These are phyloP conservation scores for Pyrrhoderma lamaoense DNA, from an alignment of 1,284 basidiomycete species.

Conservation along the genomic window DNA sequence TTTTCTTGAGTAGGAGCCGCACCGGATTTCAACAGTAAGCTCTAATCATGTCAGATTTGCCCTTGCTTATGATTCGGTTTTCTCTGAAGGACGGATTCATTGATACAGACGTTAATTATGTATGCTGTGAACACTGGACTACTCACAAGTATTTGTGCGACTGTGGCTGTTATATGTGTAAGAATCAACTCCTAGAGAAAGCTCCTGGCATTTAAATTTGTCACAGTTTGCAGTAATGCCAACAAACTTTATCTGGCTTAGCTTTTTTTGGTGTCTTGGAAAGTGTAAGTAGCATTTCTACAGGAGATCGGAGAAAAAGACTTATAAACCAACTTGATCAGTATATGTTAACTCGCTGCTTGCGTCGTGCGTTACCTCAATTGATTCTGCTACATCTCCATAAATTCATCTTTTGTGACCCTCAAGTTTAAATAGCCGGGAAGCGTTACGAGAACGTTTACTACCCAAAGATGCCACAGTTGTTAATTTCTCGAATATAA, in stretches of 20 bases:
- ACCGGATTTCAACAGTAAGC: constrained; percentile 27
- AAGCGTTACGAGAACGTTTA: constrained; percentile 7
- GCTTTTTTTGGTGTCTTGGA: constrained; percentile 30
- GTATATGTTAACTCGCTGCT: constrained; percentile 17
- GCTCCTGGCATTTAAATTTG: background rate
- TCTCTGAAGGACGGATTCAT: constrained; percentile 25
- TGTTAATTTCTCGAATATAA: constrained; percentile 7
- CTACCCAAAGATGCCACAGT: constrained; percentile 1
- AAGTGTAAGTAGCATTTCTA: constrained; percentile 22
- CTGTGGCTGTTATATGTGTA: constrained; percentile 22
- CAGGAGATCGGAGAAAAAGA: background rate
- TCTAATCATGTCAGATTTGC: background rate
- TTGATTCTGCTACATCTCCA: background rate
- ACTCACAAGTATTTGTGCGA: constrained; percentile 28
- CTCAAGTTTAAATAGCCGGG: constrained; percentile 10
- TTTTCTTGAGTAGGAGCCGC: constrained; percentile 25
- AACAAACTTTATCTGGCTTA: constrained; percentile 25
- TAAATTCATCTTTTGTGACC: background rate
- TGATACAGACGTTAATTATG: constrained; percentile 28
- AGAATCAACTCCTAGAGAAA: background rate
- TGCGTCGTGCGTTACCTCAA: constrained; percentile 10
- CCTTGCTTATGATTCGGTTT: background rate
- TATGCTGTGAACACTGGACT: constrained; percentile 29
- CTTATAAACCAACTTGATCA: background rate
- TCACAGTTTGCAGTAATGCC: no score